Evolutionary conservation across 2,329 filamentous ascomycete species (phyloP).

Genomic region (Sarocladiaceae sp.): DNA sequence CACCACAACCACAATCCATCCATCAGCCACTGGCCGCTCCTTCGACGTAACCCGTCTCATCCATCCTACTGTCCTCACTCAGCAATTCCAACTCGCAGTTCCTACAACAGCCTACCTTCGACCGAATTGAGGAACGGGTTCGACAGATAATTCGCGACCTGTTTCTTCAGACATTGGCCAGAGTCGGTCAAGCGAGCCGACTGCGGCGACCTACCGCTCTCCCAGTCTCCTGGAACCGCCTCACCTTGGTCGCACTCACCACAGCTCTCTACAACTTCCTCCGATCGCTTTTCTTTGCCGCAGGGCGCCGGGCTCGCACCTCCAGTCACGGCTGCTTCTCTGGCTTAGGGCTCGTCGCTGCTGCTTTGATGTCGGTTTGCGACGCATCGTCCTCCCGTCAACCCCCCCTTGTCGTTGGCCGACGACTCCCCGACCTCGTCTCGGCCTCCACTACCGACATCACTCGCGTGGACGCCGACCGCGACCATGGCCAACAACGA

Average conservation of each 20-base stretch:
- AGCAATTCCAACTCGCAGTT: background rate
- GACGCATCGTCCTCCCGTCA: background rate
- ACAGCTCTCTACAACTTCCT: conserved; percentile 1
- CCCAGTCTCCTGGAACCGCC: background rate
- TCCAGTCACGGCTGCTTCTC: background rate
- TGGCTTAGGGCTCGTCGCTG: background rate
- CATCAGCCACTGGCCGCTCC: background rate
- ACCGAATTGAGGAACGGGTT: background rate
- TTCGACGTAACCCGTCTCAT: conserved; percentile 9
- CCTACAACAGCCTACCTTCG: background rate
- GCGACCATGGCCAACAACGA: conserved; percentile 56
- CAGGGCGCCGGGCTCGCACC: background rate
- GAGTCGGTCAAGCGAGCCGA: background rate
- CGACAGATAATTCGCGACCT: background rate
- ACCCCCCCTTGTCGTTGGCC: background rate
- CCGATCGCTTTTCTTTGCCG: background rate
- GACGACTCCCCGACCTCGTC: background rate
- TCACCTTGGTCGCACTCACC: conserved; percentile 1
- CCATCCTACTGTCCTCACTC: background rate
- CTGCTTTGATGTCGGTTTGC: conserved; percentile 3
- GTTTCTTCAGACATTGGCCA: background rate
- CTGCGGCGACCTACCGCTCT: background rate
- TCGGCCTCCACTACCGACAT: background rate
- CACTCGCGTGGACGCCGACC: conserved; percentile 9
- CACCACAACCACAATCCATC: background rate